Evolutionary conservation across 2,329 filamentous ascomycete species (phyloP), one percentile per base, ranked within the genome.

Genomic region (Cordyceps militaris): DNA sequence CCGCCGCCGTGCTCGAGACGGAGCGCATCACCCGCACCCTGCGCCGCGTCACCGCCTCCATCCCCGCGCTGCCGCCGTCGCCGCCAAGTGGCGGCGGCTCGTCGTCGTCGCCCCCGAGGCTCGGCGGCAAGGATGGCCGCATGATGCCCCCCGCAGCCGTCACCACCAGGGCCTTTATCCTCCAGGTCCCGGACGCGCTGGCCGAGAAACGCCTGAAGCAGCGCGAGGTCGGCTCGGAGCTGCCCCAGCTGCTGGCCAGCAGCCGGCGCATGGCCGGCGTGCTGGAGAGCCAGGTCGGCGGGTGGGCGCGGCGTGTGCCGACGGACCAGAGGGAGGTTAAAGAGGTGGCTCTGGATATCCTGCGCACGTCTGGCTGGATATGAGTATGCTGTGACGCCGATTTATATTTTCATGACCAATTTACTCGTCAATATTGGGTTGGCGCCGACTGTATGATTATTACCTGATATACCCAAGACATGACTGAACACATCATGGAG

Each of bases 291-390:
- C 52, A 60, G 48, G 53, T 60, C 16, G 58, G 58, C 1, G 58
- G 58, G 5, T 60, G 58, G 58, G 58, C 58, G 42, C 24, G 58
- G 21, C 38, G 54, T 9, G 58, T 60, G 34, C 53, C 46, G 30
- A 57, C 58, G 47, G 58, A 60, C n/a, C 48, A 56, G 34, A 48
- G 54, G n/a, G 54, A 52, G 38, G 58, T 60, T 32, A 60, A 52
- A 42, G 48, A 52, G 30, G 48, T 60, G 49, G 58, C 58, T 4
- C 30, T 56, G 2, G 58, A 60, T 23, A 60, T 60, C 2, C 28
- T 60, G 54, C 47, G 54, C 34, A 53, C 58, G 4, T 46, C 58
- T 16, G 58, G 58, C 19, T 60, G 58, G 58, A 57, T 60, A 26
- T 60, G 51, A 53, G 8, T 13, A 23, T 34, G n/a, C 7, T 10